Conservation (phyloP, 495 filamentous ascomycete species). For the Collariella sp. region DNA sequence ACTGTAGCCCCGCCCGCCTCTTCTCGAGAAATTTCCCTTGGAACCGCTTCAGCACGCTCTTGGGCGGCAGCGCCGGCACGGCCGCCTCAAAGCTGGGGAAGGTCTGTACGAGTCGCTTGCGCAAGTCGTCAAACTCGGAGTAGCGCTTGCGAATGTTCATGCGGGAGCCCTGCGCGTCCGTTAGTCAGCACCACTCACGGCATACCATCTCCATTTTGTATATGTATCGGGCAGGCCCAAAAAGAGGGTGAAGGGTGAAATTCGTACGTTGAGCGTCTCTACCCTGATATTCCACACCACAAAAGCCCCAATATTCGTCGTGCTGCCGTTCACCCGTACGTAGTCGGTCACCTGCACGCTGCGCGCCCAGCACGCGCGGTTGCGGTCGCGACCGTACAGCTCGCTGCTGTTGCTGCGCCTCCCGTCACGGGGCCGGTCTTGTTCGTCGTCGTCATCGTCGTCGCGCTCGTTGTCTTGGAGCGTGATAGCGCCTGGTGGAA, state of each 20-base stretch:
- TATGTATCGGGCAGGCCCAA: neutral
- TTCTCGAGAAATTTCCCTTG: conserved; percentile 45
- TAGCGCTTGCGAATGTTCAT: conserved; percentile 51
- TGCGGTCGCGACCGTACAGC: conserved; percentile 32
- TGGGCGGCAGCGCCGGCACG: conserved; percentile 48
- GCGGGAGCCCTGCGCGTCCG: conserved; percentile 34
- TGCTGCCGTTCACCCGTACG: conserved; percentile 42
- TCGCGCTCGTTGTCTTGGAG: conserved; percentile 46
- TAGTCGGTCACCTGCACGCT: conserved; percentile 45
- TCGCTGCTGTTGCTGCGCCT: conserved; percentile 15
- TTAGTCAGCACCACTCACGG: neutral
- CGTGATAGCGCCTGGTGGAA: conserved; percentile 39
- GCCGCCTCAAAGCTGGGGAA: conserved; percentile 48
- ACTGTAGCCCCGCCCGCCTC: conserved; percentile 45
- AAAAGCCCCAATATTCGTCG: conserved; percentile 48
- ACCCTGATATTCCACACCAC: conserved; percentile 49
- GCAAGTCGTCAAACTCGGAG: conserved; percentile 50
- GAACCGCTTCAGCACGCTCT: conserved; percentile 47
- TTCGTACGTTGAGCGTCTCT: conserved; percentile 40
- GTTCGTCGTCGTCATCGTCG: conserved; percentile 24
- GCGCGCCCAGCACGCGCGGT: conserved; percentile 49
- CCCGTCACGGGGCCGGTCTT: neutral
- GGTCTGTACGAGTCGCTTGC: conserved; percentile 40
- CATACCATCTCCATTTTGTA: neutral
- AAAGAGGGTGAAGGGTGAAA: neutral